Base-by-base conservation (phyloP, 169 alveolate species). In the Plasmodium coatneyi region DNA sequence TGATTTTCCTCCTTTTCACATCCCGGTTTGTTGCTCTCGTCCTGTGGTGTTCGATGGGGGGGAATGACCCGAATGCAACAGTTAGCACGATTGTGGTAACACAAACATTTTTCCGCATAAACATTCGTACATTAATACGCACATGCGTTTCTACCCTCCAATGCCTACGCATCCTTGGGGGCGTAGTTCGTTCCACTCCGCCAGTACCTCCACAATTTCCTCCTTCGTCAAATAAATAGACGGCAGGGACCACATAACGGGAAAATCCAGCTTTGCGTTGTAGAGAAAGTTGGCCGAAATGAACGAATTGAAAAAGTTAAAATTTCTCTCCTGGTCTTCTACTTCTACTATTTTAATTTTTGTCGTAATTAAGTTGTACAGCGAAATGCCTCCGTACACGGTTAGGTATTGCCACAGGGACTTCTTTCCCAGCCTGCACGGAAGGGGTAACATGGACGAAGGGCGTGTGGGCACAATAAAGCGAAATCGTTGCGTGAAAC, bases 281-380 rank as follows among this genome's bases (percentile, higher is more conserved):
- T 89, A 79, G 14, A 89, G 71, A 79, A 89, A 89, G 25, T 89
- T 89, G 32, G 60, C 46, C 41, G 94, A 89, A 22, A 89, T 74
- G 71, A 89, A 89, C 0, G 80, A 32, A 60, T 89, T 49, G 28
- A 89, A 89, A 46, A 89, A 89, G 34, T 89, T 89, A 89, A 89
- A 89, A 89, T 89, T 78, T 28, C 41, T 89, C 19, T 89, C 72
- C n/a, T 80, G 12, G 76, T 89, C 94, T 66, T 89, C 76, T 12
- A 89, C 39, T 89, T 89, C 90, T 78, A 89, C 43, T 14, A 89
- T 89, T 89, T 79, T 89, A 56, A 89, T 89, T 89, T 89, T 89
- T 6, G 94, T 89, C 30, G 76, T 89, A 60, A 89, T 79, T 34
- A 89, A 60, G 32, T 89, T 89, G 71, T 89, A 89, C 41, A 89